phyloP scores from a whole-genome alignment of 2,329 filamentous ascomycete genomes.

The Colletotrichum camelliae region DNA sequence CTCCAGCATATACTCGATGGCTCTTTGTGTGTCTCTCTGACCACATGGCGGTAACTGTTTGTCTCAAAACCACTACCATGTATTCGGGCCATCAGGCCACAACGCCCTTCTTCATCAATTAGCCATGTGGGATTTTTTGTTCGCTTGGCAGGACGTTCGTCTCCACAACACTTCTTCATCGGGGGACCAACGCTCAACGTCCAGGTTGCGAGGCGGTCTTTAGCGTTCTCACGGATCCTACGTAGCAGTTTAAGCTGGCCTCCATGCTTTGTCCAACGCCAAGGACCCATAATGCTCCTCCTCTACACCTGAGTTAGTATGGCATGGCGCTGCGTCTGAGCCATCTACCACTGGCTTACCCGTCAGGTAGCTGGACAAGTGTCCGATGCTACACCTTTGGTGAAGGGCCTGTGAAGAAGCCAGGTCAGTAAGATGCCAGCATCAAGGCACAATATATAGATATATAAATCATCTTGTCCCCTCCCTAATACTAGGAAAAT shows the following conservation, averaged over 20 bases:
- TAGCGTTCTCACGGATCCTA: not conserved
- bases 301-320: not conserved
- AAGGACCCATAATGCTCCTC: not conserved
- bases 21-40: not conserved
- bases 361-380: not conserved
- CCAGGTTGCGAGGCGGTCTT: not conserved
- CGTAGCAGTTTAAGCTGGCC: not conserved
- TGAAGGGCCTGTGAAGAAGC: not conserved
- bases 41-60: not conserved
- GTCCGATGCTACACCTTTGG: not conserved
- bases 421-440: not conserved
- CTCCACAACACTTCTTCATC: not conserved
- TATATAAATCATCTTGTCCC: not conserved
- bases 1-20: not conserved
- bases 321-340: not conserved
- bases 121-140: not conserved
- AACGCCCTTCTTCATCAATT: not conserved
- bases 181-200: not conserved
- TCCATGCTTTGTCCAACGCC: slow-evolving; percentile 2
- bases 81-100: not conserved
- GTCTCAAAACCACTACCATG: not conserved
- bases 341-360: not conserved
- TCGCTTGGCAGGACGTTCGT: slow-evolving; percentile 3
- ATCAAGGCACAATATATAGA: not conserved
- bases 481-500: not conserved